These are phyloP conservation scores for Spathaspora hagerdaliae DNA, from an alignment of 805 yeast genomes.

Conservation along the genomic window DNA sequence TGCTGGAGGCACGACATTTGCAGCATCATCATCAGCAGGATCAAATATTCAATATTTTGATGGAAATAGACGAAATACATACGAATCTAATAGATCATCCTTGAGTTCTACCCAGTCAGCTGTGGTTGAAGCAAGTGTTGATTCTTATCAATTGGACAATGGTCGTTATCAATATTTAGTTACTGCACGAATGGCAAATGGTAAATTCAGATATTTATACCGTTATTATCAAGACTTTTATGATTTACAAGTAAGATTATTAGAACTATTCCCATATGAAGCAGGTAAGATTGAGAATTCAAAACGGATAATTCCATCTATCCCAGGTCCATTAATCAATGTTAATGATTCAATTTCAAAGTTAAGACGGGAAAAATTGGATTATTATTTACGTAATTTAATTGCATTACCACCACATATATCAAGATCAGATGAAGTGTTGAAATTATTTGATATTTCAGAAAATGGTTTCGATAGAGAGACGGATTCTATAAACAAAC, in stretches of 20 bases:
- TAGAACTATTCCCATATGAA: slow-evolving; percentile 84
- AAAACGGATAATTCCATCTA: slow-evolving; percentile 81
- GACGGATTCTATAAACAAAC: slow-evolving; percentile 14
- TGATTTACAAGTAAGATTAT: slow-evolving; percentile 79
- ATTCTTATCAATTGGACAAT: slow-evolving; percentile 71
- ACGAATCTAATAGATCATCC: slow-evolving; percentile 25
- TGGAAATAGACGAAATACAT: slow-evolving; percentile 8
- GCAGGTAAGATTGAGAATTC: slow-evolving; percentile 82
- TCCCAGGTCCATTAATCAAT: slow-evolving; percentile 93
- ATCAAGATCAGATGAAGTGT: slow-evolving; percentile 63
- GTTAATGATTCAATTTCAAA: slow-evolving; percentile 72
- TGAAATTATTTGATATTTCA: slow-evolving; percentile 63
- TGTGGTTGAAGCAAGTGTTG: slow-evolving; percentile 68
- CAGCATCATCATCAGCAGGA: slow-evolving; percentile 19
- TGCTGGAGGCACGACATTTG: no score
- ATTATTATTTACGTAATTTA: slow-evolving; percentile 51
- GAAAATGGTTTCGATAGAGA: slow-evolving; percentile 62
- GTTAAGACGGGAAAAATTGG: slow-evolving; percentile 51
- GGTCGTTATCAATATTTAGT: slow-evolving; percentile 89
- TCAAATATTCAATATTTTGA: slow-evolving; percentile 38
- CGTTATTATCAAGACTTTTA: slow-evolving; percentile 94
- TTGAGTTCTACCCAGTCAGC: slow-evolving; percentile 27
- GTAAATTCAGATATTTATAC: slow-evolving; percentile 67
- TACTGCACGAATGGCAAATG: slow-evolving; percentile 61
- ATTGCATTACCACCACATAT: slow-evolving; percentile 74